Evolutionary conservation across 2,329 filamentous ascomycete genomes (phyloP), one percentile per base, ranked within the genome.

Genomic region (Fusarium foetens): DNA sequence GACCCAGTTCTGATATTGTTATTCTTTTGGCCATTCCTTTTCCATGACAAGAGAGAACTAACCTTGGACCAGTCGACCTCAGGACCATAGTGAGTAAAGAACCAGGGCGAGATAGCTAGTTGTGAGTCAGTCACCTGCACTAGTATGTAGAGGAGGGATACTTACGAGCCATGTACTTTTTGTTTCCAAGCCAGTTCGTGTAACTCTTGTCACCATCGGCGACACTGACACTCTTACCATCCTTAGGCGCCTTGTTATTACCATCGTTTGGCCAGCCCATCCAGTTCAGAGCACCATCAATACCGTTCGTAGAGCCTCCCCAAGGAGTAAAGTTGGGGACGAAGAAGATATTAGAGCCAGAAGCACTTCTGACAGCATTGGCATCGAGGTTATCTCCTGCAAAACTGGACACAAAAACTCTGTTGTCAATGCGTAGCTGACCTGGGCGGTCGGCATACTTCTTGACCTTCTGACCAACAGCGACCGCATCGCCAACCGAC

Each of bases 391-490:
- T 82, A 46, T 87, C 83, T 6, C 86, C 85, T 1, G 81, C 81
- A 72, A 89, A 89, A 0, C 86, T 88, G 0, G 87, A 89, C 3
- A 84, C 87, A 63, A 89, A 86, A 7, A 85, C 79, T 66, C 86
- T 84, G 52, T 80, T 80, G 41, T 87, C 83, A 41, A 88, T 83
- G 52, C 79, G 81, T 41, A 88, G 84, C 73, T 89, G 86, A 2
- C 83, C 85, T 0, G 83, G 76, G 4, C 78, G 77, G 25, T 74
- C 76, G 5, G 80, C 83, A 63, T 86, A 89, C 63, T 84, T 78
- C 17, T 81, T 82, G 61, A 88, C 81, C 73, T 84, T 85, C 48
- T 79, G 74, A 3, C 85, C 86, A 23, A 86, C 82, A 17, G 78
- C 79, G 12, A 76, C 77, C 3, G 82, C 81, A 45, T 85, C 77